Evolutionary conservation across 1,284 basidiomycete species (phyloP), one percentile per base, ranked within the genome.

Genomic region (Boletus sp.): DNA sequence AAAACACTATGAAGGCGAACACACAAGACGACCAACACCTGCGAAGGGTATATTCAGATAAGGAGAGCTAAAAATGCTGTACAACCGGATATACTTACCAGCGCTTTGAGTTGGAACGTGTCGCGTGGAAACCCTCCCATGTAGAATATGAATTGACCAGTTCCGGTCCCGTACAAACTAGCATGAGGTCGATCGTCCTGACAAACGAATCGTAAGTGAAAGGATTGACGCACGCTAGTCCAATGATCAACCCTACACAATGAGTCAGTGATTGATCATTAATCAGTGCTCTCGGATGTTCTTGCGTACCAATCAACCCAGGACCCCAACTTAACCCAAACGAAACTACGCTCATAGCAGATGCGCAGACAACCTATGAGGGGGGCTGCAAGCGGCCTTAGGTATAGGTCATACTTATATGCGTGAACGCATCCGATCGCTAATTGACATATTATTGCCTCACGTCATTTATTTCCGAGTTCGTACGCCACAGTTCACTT

Each of bases 91-190:
- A 41, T 16, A 24, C 61, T 58, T 13, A 68, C 66, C 53, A 60
- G 35, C 3, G 13, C 9, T 37, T 56, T 70, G 2, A 70, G 13
- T 2, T 20, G 13, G 20, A 45, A 3, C 45, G 13, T 36, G 35
- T 67, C 68, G 9, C 4, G 16, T 15, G 65, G 68, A 59, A 68
- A 68, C 8, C 55, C 49, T 36, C 15, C 16, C 18, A 58, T 4
- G 47, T 70, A 70, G 45, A 60, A 63, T 42, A 53, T n/a, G 50
- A 60, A 58, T 58, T 68, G 67, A 39, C 55, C 43, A 6, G 55
- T 2, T 27, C 37, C 51, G 15, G 59, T 49, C 11, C 67, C 65
- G 12, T 65, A 68, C 43, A 67, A 46, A 13, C 65, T 66, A 35
- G 47, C 7, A 42, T 20, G 3, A 31, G 31, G 46, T 63, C 24